phyloP scores from a whole-genome alignment of 1,139 yeast genomes.

The Geotrichum histeridarum region DNA sequence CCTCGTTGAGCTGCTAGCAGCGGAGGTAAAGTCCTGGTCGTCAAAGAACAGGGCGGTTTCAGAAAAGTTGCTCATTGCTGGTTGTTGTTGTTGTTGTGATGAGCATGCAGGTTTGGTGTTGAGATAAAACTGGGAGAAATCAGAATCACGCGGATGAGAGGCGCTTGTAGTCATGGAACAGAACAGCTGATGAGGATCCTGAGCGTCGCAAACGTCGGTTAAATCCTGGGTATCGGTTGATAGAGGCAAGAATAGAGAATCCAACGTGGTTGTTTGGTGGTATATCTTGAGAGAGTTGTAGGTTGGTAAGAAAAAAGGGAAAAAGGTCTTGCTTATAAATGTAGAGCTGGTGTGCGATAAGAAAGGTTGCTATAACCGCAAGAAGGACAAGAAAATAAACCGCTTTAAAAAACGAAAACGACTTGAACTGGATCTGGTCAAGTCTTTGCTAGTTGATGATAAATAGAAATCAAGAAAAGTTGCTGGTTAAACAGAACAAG shows the following conservation, averaged over 20 bases:
- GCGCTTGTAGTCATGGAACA: background rate
- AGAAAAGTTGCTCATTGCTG: background rate
- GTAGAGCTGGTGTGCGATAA: too few species aligned
- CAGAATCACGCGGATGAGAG: background rate
- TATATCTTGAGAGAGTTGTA: too few species aligned
- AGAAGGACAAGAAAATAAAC: too few species aligned
- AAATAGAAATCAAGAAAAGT: background rate
- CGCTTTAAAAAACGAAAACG: too few species aligned
- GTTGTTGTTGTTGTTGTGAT: background rate
- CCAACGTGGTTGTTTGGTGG: background rate
- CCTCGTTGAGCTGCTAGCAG: background rate
- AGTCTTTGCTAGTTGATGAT: background rate
- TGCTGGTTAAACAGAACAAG: too few species aligned
- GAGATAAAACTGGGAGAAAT: background rate
- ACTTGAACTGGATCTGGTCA: too few species aligned
- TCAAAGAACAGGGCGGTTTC: background rate
- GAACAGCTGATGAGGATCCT: background rate
- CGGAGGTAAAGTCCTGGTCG: background rate
- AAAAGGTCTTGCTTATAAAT: too few species aligned
- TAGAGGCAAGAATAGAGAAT: background rate
- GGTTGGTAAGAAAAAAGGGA: too few species aligned
- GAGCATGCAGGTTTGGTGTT: background rate
- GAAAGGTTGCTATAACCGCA: too few species aligned
- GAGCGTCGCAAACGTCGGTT: background rate
- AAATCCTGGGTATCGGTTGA: background rate